Evolutionary conservation across 805 yeast genomes (phyloP), one percentile per base, ranked within the genome.

Genomic region (Candida argentea): DNA sequence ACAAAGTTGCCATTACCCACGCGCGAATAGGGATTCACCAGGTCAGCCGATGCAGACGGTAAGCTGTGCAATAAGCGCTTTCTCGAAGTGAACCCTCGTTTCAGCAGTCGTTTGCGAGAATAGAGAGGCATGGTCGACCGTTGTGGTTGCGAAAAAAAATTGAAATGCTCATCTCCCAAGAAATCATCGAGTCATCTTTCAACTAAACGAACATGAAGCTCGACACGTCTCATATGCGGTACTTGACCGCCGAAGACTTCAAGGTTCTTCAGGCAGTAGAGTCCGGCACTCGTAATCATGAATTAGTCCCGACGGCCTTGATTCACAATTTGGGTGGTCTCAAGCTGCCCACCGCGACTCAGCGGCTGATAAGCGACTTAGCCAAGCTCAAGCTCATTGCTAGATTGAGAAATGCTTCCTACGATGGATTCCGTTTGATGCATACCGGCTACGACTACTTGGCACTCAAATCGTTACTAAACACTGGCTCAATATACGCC

Each of bases 141-240:
- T n/a, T n/a, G n/a, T n/a, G n/a, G n/a, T n/a, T n/a, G n/a, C n/a
- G n/a, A n/a, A n/a, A n/a, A n/a, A n/a, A n/a, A n/a, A n/a, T n/a
- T n/a, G n/a, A n/a, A n/a, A n/a, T n/a, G n/a, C n/a, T n/a, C n/a
- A n/a, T n/a, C n/a, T n/a, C n/a, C n/a, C n/a, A n/a, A n/a, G n/a
- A n/a, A n/a, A n/a, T n/a, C n/a, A n/a, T n/a, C n/a, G n/a, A n/a
- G n/a, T n/a, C n/a, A n/a, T n/a, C n/a, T n/a, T n/a, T n/a, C 4
- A 20, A 32, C n/a, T 15, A 21, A 24, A 16, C 22, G 24, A 61
- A 27, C 21, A 89, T 91, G 96, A 91, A 86, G 69, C 64, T 91
- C 29, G 96, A 91, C 42, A 82, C 93, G 0, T 65, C 91, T 6
- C 93, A 85, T 53, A 84, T 91, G 95, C 69, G 97, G 50, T 91